Conservation (phyloP, 2,329 filamentous ascomycete genomes). For the Zalaria sp. region DNA sequence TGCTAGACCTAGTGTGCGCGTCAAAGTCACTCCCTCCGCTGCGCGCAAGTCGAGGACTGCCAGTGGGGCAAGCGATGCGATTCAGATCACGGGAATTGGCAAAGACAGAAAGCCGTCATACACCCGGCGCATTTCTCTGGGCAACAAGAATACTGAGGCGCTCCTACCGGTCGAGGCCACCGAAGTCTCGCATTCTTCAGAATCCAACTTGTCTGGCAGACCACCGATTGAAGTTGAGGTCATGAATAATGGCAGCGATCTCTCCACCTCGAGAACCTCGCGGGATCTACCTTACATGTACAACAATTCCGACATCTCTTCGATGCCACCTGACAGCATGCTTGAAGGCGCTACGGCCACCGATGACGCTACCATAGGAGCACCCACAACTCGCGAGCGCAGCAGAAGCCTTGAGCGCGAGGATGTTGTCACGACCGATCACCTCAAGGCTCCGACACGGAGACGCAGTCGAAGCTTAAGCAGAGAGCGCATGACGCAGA, state of each 20-base stretch:
- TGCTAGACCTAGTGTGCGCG: constrained; percentile 68
- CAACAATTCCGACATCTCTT: constrained; percentile 72
- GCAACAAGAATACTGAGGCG: constrained; percentile 25
- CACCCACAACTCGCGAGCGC: constrained; percentile 23
- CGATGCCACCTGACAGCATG: constrained; percentile 60
- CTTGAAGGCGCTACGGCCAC: constrained; percentile 40
- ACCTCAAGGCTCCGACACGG: constrained; percentile 44
- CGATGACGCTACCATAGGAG: neutral
- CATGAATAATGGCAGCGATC: constrained; percentile 53
- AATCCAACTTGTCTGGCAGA: constrained; percentile 55
- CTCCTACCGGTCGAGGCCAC: constrained; percentile 15
- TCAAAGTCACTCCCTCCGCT: constrained; percentile 64
- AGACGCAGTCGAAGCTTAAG: constrained; percentile 49
- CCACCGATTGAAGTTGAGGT: constrained; percentile 85
- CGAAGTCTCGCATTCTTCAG: constrained; percentile 60
- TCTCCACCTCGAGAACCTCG: constrained; percentile 31
- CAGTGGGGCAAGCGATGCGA: constrained; percentile 48
- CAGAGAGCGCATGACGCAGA: constrained; percentile 52
- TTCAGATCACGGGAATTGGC: constrained; percentile 74
- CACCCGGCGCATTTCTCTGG: constrained; percentile 52
- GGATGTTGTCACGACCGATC: constrained; percentile 19
- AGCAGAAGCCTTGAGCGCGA: constrained; percentile 32
- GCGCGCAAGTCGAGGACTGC: constrained; percentile 34
- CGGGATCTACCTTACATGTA: constrained; percentile 50
- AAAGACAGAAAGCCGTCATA: constrained; percentile 58